Base-by-base conservation (phyloP, 2,329 filamentous ascomycete species). In the Gyromitra esculenta region DNA sequence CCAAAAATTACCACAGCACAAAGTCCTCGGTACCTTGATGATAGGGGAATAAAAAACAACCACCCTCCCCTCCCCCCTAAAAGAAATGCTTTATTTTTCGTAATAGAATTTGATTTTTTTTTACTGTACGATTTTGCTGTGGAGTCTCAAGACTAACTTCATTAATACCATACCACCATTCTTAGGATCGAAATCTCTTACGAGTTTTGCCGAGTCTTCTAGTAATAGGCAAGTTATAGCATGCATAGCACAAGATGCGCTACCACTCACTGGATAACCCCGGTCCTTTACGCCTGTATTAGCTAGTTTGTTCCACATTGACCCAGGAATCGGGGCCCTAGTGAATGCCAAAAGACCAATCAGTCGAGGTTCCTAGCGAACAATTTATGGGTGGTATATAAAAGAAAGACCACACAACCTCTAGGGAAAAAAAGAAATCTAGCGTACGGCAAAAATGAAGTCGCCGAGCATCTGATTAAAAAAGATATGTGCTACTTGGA, bases 211-310 rank as follows among this genome's bases (percentile, higher is more conserved):
- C 21, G 57, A 62, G 4, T 39, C 50, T 31, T 71, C 56, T 71
- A n/a, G 52, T 25, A 48, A n/a, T 35, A 64, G 63, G 57, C 59
- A 63, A 71, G 68, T 37, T 56, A 41, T 21, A 64, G 5, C 41
- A 64, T 71, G 68, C 68, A 71, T 64, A 62, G 37, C 31, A 54
- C 13, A 71, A 64, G 57, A 50, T 71, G 64, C 68, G 57, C 45
- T 64, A 71, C 68, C 57, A 65, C 45, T 72, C 68, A 35, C 39
- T 48, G 39, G 37, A 48, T 54, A 37, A 57, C 48, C 69, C 59
- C n/a, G 39, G 48, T 35, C 37, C 48, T 31, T 11, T 52, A 52
- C 60, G 21, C 65, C 52, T 56, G 5, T 52, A 68, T 48, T 43
- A 73, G 60, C 39, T 45, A 57, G 41, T 59, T 65, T 66, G 50